phyloP scores from a whole-genome alignment of 257 asterid species.

The Voacanga thouarsii region DNA sequence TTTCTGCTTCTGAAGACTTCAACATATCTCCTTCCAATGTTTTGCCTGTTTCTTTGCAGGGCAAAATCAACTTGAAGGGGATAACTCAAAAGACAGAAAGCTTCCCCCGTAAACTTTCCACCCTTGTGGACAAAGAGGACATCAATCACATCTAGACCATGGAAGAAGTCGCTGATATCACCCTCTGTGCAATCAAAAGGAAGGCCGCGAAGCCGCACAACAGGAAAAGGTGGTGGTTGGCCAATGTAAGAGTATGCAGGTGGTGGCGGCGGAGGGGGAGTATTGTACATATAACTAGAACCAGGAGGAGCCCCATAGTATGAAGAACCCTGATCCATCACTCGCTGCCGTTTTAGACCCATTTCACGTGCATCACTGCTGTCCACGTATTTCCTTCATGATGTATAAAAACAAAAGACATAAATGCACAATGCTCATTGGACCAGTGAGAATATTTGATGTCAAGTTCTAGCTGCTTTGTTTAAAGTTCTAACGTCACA shows the following conservation, averaged over 20 bases:
- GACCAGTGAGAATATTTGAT: neutral
- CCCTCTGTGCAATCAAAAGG: constrained; percentile 85
- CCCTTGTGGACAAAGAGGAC: constrained; percentile 75
- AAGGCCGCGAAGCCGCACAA: constrained; percentile 95
- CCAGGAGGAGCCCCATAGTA: constrained; percentile 57
- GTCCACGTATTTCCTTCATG: constrained; percentile 53
- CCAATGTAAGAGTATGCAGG: constrained; percentile 55
- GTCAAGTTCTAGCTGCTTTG: neutral
- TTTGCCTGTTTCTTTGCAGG: constrained; percentile 79
- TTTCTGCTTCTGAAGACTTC: constrained; percentile 89
- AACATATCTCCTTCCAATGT: constrained; percentile 89
- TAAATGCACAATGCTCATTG: neutral
- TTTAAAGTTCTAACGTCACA: neutral
- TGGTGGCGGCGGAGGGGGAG: constrained; percentile 66
- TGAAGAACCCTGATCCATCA: constrained; percentile 77
- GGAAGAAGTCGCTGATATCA: constrained; percentile 82
- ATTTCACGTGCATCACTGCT: constrained; percentile 78
- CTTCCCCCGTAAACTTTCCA: constrained; percentile 84
- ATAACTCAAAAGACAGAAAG: constrained; percentile 77
- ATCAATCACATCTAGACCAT: constrained; percentile 74
- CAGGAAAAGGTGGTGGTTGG: constrained; percentile 86
- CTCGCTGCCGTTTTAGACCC: constrained; percentile 86
- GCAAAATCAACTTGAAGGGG: constrained; percentile 89
- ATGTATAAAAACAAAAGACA: neutral
- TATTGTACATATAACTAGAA: constrained; percentile 67